Evolutionary conservation across 495 filamentous ascomycete genomes (phyloP), one percentile per base, ranked within the genome.

Genomic region (Daldinia bambusicola): DNA sequence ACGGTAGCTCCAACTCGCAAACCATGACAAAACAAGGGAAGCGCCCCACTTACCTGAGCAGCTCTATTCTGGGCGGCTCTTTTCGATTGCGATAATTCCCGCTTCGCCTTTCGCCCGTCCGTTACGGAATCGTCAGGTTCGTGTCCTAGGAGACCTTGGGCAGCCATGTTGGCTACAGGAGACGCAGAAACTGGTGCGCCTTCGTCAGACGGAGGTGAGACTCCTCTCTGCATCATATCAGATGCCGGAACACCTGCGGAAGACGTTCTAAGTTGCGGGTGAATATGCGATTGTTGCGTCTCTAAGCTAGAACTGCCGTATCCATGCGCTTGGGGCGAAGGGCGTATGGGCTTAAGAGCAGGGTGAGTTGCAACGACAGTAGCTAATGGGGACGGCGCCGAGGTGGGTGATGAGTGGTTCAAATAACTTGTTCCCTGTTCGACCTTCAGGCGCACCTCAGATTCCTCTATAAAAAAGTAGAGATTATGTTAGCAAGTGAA

Each of bases 11-110:
- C 61, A 69, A 40, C 38, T 67, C 13, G 38, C 52, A 45, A 66
- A 74, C 55, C 62, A 74, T 60, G 22, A 18, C 53, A 63, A 31
- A 51, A 64, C 7, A 40, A 51, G n/a, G 26, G 41, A 61, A 36
- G 50, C 6, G 41, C 56, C 22, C 60, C 40, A 80, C 81, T 78
- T 50, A 98, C 95, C 90, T 99, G 95, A 52, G 95, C 95, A 71
- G 95, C 95, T 74, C 95, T 86, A 75, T 99, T 99, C 79, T 99
- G 95, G 43, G 96, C 95, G 18, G 95, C 95, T 69, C 95, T 90
- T 82, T 99, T 99, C 50, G 93, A 95, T 13, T 93, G 94, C 22
- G 93, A 97, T 55, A 99, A 81, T 81, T 98, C 95, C 48, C 95
- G 86, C 81, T 97, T 97, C 10, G 79, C 78, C 67, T 83, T 84